These are phyloP conservation scores for Phytophthora lateralis DNA, from an alignment of 352 stramenopile genomes.

Conservation along the genomic window DNA sequence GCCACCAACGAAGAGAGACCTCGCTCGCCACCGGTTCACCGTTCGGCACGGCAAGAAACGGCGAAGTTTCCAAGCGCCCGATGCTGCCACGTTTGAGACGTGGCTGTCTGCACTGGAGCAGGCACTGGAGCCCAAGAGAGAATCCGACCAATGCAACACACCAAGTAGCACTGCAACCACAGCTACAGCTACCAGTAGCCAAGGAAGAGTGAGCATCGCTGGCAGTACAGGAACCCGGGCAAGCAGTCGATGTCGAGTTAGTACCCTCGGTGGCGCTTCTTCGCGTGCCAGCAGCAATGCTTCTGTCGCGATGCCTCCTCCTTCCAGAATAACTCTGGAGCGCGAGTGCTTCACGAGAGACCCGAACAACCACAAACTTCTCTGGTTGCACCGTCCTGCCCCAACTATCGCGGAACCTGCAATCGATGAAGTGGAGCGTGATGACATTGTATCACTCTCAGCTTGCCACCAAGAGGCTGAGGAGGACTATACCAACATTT, in stretches of 20 bases:
- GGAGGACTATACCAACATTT: constrained; percentile 3
- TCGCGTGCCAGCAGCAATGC: constrained; percentile 4
- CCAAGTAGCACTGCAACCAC: constrained; percentile 15
- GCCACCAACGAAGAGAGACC: constrained; percentile 15
- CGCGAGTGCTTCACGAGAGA: constrained; percentile 22
- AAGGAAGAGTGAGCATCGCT: constrained; percentile 1
- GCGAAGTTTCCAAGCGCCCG: constrained; percentile 27
- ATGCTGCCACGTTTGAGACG: constrained; percentile 23
- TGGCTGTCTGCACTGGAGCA: constrained; percentile 28
- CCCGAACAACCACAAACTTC: constrained; percentile 24
- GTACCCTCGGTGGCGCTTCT: constrained; percentile 2
- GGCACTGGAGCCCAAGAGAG: constrained; percentile 17
- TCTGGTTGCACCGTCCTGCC: constrained; percentile 22
- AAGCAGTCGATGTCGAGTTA: constrained; percentile 8
- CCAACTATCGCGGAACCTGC: neutral
- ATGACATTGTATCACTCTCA: neutral
- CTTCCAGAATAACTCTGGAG: constrained; percentile 18
- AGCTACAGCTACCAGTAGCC: constrained; percentile 14
- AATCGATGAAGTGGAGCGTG: constrained; percentile 1
- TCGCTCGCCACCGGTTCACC: constrained; percentile 29
- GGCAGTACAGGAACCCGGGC: constrained; percentile 3
- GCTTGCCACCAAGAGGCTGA: constrained; percentile 3
- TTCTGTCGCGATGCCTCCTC: constrained; percentile 7
- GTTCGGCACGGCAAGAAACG: constrained; percentile 34
- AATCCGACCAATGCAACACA: constrained; percentile 3